These are phyloP conservation scores for Strobilomyces echinocephalus DNA, from an alignment of 768 basidiomycete genomes.

Conservation along the genomic window DNA sequence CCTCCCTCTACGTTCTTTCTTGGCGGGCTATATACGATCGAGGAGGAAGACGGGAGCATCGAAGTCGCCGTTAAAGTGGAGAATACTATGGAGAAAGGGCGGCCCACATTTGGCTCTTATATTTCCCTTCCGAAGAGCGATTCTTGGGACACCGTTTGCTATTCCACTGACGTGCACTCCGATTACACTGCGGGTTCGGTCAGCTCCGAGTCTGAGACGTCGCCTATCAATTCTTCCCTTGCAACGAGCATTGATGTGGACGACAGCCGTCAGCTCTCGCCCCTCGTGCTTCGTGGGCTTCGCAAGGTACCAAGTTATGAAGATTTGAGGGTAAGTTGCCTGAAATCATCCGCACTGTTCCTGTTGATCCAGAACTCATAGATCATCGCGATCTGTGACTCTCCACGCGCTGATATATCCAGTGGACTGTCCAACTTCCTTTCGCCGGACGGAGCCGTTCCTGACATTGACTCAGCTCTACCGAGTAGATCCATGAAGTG, in stretches of 20 bases:
- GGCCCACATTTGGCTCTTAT: not conserved
- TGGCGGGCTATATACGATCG: constrained; percentile 1
- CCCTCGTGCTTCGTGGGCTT: constrained; percentile 4
- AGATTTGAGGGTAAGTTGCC: constrained; percentile 14
- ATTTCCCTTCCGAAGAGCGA: not conserved
- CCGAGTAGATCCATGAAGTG: not conserved
- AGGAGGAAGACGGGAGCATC: constrained; percentile 1
- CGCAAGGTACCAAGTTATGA: constrained; percentile 17
- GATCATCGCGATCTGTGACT: not conserved
- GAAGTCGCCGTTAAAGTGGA: not conserved
- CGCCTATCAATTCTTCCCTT: constrained; percentile 10
- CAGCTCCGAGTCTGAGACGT: not conserved
- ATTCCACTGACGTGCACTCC: constrained; percentile 6
- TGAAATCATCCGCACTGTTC: not conserved
- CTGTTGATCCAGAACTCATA: not conserved
- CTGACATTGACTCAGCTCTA: not conserved
- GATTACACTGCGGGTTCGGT: not conserved
- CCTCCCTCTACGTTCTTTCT: not conserved
- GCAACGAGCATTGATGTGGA: constrained; percentile 18
- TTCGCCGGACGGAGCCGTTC: not conserved
- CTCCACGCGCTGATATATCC: not conserved
- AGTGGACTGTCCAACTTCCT: not conserved
- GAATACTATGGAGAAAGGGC: not conserved
- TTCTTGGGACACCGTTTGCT: constrained; percentile 3
- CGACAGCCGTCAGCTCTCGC: not conserved